Conservation (phyloP, 495 filamentous ascomycete species). For the Oleoguttula mirabilis region DNA sequence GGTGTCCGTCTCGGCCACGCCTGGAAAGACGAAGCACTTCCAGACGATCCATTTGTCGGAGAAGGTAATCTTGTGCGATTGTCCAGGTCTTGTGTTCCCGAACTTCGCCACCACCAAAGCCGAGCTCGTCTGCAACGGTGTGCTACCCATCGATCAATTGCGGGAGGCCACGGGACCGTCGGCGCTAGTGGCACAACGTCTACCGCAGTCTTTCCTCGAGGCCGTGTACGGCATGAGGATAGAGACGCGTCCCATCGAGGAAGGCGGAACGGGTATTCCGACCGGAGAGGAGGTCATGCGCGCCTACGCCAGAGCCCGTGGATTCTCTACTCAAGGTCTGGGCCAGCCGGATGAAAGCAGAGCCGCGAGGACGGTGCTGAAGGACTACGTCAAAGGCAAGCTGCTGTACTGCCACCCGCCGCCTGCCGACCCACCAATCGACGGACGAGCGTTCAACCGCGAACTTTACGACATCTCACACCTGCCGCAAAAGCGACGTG, state of each 20-base stretch:
- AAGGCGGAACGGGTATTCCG: conserved; percentile 83
- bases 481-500: conserved; percentile 60
- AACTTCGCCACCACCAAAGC: conserved; percentile 96
- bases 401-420: conserved; percentile 86
- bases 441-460: conserved; percentile 66
- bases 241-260: conserved; percentile 65
- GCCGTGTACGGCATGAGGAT: conserved; percentile 90
- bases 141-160: conserved; percentile 94
- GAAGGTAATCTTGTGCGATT: conserved; percentile 88
- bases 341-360: conserved; percentile 89
- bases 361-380: conserved; percentile 80
- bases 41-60: conserved; percentile 93
- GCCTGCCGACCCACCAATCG: conserved; percentile 45
- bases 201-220: conserved; percentile 84
- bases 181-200: conserved; percentile 72
- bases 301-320: conserved; percentile 78
- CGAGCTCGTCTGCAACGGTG: conserved; percentile 88
- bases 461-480: conserved; percentile 75
- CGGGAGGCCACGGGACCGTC: conserved; percentile 87
- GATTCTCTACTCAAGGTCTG: conserved; percentile 74
- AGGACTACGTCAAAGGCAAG: conserved; percentile 96
- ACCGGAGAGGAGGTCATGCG: conserved; percentile 77
- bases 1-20: conserved; percentile 93
- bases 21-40: conserved; percentile 99
- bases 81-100: conserved; percentile 95